Evolutionary conservation across 495 filamentous ascomycete genomes (phyloP), one percentile per base, ranked within the genome.

Genomic region (Penicillium psychrofluorescens): DNA sequence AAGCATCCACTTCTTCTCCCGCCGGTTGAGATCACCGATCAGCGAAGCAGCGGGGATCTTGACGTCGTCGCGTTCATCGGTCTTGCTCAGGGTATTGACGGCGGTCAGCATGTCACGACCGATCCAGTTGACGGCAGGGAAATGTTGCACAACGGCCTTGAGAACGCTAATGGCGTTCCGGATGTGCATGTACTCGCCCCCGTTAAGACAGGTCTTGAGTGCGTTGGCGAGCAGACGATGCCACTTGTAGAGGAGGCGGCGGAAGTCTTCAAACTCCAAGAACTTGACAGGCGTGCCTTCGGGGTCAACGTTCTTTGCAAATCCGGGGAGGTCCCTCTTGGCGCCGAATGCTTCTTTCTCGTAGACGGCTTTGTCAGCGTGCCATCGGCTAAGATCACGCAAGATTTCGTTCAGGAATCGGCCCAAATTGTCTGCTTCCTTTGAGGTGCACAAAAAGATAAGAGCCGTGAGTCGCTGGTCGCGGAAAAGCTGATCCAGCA

Each of bases 111-210:
- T 83, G 34, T 80, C 74, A 22, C 77, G 75, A 14, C 87, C 92
- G 69, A 90, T 88, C 71, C 86, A 90, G 53, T 92, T 90, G 36
- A 97, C 80, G 11, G 79, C 79, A 16, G 94, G 94, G 76, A 94
- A 97, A 53, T 80, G 72, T 28, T 85, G 78, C 29, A 83, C 74
- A 33, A 94, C 72, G 7, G 79, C 75, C 58, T 92, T 95, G 41
- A 96, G 72, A n/a, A 97, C 68, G 44, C 83, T 90, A 51, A 96
- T 94, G 29, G 90, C 87, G 58, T 99, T 99, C 10, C 88, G 80
- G 57, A 97, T 95, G 60, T 95, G 90, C 89, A 95, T 97, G 75
- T 92, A 99, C 59, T 99, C 90, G 48, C 75, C 80, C 10, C 81
- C 79, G 11, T 77, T 75, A 22, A 97, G 72, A 61, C 90, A 95